Conservation (phyloP, 1,139 yeast species). For the Geotrichum candidum region DNA sequence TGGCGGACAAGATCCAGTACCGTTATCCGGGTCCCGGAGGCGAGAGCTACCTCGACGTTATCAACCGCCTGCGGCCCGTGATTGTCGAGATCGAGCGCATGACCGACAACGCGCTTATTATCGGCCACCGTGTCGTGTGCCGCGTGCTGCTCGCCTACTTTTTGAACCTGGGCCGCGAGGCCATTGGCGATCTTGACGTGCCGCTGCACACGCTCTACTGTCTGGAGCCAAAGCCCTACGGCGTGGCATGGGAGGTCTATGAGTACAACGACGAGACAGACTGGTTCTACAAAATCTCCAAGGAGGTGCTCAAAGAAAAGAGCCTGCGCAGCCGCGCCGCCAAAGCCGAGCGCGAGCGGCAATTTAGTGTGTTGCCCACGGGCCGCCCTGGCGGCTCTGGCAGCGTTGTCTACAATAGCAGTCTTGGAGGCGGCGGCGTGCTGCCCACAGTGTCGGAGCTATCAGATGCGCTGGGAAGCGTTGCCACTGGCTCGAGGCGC, state of each 20-base stretch:
- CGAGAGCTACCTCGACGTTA: slow-evolving; percentile 88
- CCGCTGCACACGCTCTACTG: slow-evolving; percentile 88
- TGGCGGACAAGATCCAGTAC: slow-evolving; percentile 70
- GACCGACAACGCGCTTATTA: slow-evolving; percentile 74
- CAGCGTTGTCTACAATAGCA: not conserved
- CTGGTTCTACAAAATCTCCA: slow-evolving; percentile 65
- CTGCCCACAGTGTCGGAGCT: not conserved
- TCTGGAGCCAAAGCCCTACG: slow-evolving; percentile 89
- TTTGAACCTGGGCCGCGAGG: slow-evolving; percentile 72
- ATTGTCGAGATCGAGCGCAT: slow-evolving; percentile 91
- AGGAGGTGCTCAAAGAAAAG: slow-evolving; percentile 23
- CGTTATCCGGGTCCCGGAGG: slow-evolving; percentile 98
- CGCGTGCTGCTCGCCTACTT: slow-evolving; percentile 84
- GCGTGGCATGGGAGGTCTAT: slow-evolving; percentile 85
- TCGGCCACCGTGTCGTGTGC: slow-evolving; percentile 88
- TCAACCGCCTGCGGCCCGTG: slow-evolving; percentile 80
- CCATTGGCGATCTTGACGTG: slow-evolving; percentile 85
- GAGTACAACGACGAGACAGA: slow-evolving; percentile 76
- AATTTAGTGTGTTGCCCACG: slow-evolving; percentile 17
- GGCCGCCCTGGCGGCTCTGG: not conserved
- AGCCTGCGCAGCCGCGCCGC: slow-evolving; percentile 10
- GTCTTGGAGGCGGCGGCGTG: not conserved
- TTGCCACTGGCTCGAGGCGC: not conserved
- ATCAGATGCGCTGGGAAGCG: not conserved
- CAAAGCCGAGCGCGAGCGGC: slow-evolving; percentile 7